These are phyloP conservation scores for Tulasnella sp. DNA, from an alignment of 768 basidiomycete species.

Conservation along the genomic window DNA sequence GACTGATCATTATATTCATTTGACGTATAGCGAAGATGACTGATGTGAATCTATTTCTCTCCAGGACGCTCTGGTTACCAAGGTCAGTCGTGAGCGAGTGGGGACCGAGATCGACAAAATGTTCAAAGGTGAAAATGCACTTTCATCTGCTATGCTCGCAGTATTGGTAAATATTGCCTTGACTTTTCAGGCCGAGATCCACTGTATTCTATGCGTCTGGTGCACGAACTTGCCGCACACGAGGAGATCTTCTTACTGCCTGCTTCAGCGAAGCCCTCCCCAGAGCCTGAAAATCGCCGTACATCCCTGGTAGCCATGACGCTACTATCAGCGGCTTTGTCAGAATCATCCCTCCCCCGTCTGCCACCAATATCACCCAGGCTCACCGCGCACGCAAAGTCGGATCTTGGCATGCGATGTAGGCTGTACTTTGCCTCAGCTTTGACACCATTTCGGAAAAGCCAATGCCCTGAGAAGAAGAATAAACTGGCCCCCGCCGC, in stretches of 20 bases:
- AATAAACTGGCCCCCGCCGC: slow-evolving; percentile 47
- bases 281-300: slow-evolving; percentile 30
- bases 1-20: background rate
- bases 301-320: slow-evolving; percentile 45
- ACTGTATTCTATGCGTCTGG: slow-evolving; percentile 59
- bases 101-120: slow-evolving; percentile 92
- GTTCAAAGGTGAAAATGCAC: slow-evolving; percentile 53
- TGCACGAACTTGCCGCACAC: slow-evolving; percentile 63
- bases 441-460: slow-evolving; percentile 56
- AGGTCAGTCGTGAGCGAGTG: slow-evolving; percentile 84
- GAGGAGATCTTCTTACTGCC: slow-evolving; percentile 54
- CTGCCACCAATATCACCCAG: slow-evolving; percentile 41
- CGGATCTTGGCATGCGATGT: slow-evolving; percentile 33
- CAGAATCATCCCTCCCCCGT: slow-evolving; percentile 9
- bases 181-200: slow-evolving; percentile 55
- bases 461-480: slow-evolving; percentile 55
- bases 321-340: slow-evolving; percentile 42
- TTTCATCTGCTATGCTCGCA: too few species aligned
- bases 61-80: slow-evolving; percentile 56
- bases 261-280: slow-evolving; percentile 36
- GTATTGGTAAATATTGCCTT: too few species aligned
- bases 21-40: too few species aligned
- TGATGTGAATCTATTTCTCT: background rate
- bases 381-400: slow-evolving; percentile 32
- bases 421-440: slow-evolving; percentile 70